Evolutionary conservation across 2,329 filamentous ascomycete species (phyloP).

Genomic region (Exophiala bonariae): DNA sequence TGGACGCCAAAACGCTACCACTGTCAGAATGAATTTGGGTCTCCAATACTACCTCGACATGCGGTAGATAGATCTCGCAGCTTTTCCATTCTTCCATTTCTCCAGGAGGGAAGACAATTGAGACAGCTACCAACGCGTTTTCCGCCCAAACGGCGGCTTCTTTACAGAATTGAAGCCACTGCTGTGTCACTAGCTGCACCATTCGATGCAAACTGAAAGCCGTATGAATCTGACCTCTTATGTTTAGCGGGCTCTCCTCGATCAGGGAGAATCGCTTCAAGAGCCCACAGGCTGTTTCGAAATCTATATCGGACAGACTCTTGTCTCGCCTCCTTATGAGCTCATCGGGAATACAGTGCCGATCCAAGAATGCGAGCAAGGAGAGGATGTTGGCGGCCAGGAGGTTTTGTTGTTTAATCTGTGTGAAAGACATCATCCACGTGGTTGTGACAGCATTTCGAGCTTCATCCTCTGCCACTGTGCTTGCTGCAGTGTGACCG

Average conservation of each 20-base stretch:
- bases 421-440: slow-evolving; percentile 37
- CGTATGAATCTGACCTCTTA: slow-evolving; percentile 25
- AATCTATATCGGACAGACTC: not conserved
- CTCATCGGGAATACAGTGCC: slow-evolving; percentile 29
- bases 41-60: slow-evolving; percentile 4
- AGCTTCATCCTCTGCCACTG: not conserved
- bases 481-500: not conserved
- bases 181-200: slow-evolving; percentile 9
- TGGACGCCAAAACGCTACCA: not conserved
- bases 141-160: not conserved
- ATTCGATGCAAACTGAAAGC: slow-evolving; percentile 29
- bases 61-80: slow-evolving; percentile 4
- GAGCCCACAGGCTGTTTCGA: not conserved
- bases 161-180: slow-evolving; percentile 1
- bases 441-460: slow-evolving; percentile 31
- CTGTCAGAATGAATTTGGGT: not conserved
- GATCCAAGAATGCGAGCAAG: slow-evolving; percentile 33
- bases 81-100: slow-evolving; percentile 9
- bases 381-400: slow-evolving; percentile 31
- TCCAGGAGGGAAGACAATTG: slow-evolving; percentile 6
- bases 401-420: slow-evolving; percentile 27
- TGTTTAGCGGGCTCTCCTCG: slow-evolving; percentile 20
- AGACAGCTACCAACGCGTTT: slow-evolving; percentile 6
- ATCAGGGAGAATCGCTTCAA: slow-evolving; percentile 6
- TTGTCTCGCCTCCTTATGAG: slow-evolving; percentile 19